Conservation (phyloP, 1,284 basidiomycete species). For the Singerocomus inundabilis region DNA sequence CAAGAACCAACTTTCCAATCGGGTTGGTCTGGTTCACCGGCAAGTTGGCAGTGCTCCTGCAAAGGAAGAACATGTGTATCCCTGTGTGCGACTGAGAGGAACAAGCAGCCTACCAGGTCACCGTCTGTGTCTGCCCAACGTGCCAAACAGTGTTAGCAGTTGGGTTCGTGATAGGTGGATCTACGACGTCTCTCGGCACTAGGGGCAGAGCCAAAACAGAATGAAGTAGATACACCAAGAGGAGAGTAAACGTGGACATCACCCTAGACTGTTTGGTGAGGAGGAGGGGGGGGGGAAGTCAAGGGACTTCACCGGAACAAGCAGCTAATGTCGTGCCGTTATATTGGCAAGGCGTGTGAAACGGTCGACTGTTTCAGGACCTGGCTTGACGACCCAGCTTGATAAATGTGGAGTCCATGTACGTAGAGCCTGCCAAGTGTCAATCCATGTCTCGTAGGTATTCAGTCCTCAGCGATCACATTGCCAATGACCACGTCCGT, state of each 20-base stretch:
- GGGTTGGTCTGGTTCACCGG: constrained; percentile 51
- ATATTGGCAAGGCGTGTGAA: constrained; percentile 24
- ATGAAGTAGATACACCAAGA: constrained; percentile 13
- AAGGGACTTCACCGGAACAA: constrained; percentile 9
- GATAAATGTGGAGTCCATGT: no score
- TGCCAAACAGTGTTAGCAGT: constrained; percentile 50
- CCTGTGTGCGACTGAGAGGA: not conserved
- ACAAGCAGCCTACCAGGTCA: constrained; percentile 52
- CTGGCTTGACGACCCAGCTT: no score
- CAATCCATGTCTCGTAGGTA: not conserved
- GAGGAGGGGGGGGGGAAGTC: not conserved
- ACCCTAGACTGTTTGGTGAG: constrained; percentile 6
- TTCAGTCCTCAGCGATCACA: not conserved
- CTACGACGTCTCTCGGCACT: constrained; percentile 48
- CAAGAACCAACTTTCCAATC: constrained; percentile 52
- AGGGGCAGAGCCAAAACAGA: constrained; percentile 37
- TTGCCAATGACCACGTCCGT: not conserved
- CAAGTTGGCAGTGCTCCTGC: constrained; percentile 51
- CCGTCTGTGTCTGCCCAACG: constrained; percentile 48
- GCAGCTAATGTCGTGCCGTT: constrained; percentile 6
- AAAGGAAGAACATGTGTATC: not conserved
- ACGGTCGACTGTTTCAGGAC: constrained; percentile 13
- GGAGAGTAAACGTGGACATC: constrained; percentile 21
- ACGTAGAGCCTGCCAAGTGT: not conserved
- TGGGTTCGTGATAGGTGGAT: constrained; percentile 58